A percentile compares a stretch with the other conserved stretches of the same genome.
These are phyloP conservation scores for Alternaria incomplexa DNA, from an alignment of 2,329 filamentous ascomycete species.

Conservation along the genomic window DNA sequence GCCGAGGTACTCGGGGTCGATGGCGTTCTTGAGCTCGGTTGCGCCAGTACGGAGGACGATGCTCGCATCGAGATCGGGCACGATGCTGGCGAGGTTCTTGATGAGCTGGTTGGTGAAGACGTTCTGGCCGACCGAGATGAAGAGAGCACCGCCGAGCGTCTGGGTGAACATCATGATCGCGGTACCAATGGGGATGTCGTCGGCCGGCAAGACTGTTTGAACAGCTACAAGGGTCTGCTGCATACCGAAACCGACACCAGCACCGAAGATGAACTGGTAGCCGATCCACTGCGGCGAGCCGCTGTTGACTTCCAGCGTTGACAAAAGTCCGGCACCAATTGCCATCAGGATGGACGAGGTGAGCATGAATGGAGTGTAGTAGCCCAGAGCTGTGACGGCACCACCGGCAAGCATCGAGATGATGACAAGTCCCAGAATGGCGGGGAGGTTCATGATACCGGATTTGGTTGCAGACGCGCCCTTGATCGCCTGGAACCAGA, in stretches of 20 bases:
- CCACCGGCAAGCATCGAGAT: conserved; percentile 50
- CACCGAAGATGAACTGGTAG: conserved; percentile 49
- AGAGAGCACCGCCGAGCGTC: conserved; percentile 56
- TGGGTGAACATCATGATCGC: conserved; percentile 57
- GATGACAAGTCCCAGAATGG: conserved; percentile 55
- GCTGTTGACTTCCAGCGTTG: conserved; percentile 51
- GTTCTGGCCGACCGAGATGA: conserved; percentile 58
- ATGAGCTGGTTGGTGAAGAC: conserved; percentile 58
- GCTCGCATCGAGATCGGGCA: conserved; percentile 51
- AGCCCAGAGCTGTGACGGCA: conserved; percentile 51
- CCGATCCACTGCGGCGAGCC: conserved; percentile 48
- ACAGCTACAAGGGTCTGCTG: conserved; percentile 56
- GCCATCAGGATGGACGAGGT: conserved; percentile 50
- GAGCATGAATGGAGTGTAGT: conserved; percentile 59
- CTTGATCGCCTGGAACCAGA: conserved; percentile 60
- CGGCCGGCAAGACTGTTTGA: conserved; percentile 51
- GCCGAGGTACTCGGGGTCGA: conserved; percentile 54
- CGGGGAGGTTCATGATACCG: conserved; percentile 57
- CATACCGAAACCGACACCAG: conserved; percentile 57
- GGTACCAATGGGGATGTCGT: conserved; percentile 56
- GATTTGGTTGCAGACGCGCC: conserved; percentile 54
- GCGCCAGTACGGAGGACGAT: conserved; percentile 58
- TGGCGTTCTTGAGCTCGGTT: conserved; percentile 62
- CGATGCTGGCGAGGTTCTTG: conserved; percentile 45
- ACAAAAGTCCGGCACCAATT: conserved; percentile 55